Evolutionary conservation across 2,329 filamentous ascomycete species (phyloP).

Genomic region (Alternaria burnsii): DNA sequence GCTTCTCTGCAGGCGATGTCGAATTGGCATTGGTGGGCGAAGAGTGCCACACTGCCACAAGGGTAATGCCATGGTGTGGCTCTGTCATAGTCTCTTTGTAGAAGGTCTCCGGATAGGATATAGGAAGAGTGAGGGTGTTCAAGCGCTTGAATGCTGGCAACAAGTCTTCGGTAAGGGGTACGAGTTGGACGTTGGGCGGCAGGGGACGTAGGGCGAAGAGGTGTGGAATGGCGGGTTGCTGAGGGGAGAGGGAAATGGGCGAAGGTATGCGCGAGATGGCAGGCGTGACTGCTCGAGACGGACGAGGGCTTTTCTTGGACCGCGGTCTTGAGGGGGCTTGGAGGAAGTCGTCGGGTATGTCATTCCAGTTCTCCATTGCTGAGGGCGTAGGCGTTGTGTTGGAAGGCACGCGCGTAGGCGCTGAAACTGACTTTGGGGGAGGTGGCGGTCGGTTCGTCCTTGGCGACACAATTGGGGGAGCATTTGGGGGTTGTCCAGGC

Average conservation of each 20-base stretch:
- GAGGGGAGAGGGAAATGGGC: slow-evolving; percentile 19
- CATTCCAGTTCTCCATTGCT: slow-evolving; percentile 40
- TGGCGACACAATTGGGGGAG: slow-evolving; percentile 3
- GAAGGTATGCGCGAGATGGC: slow-evolving; percentile 27
- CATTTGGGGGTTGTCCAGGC: slow-evolving; percentile 21
- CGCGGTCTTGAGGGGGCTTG: slow-evolving; percentile 33
- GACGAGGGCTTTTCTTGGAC: slow-evolving; percentile 36
- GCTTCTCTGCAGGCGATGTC: slow-evolving; percentile 26
- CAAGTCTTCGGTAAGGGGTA: slow-evolving; percentile 61
- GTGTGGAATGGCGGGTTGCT: slow-evolving; percentile 20
- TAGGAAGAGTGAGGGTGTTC: slow-evolving; percentile 66
- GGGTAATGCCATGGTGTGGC: slow-evolving; percentile 62
- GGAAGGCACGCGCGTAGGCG: slow-evolving; percentile 26
- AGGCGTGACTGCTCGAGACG: slow-evolving; percentile 30
- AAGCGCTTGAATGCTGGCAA: slow-evolving; percentile 66
- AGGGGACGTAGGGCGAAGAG: slow-evolving; percentile 46
- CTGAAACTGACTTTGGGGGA: slow-evolving; percentile 32
- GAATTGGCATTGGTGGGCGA: slow-evolving; percentile 7
- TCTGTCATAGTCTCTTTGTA: slow-evolving; percentile 68
- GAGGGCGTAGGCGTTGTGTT: slow-evolving; percentile 22
- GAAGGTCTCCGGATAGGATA: slow-evolving; percentile 68
- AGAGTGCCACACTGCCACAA: slow-evolving; percentile 66
- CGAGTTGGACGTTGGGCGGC: slow-evolving; percentile 62
- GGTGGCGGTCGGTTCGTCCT: slow-evolving; percentile 25
- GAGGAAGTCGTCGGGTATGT: slow-evolving; percentile 39